Percentiles rank a stretch among this genome's conserved stretches.
Conservation (phyloP, 116 monocot genomes). For the Posidonia oceanica region DNA sequence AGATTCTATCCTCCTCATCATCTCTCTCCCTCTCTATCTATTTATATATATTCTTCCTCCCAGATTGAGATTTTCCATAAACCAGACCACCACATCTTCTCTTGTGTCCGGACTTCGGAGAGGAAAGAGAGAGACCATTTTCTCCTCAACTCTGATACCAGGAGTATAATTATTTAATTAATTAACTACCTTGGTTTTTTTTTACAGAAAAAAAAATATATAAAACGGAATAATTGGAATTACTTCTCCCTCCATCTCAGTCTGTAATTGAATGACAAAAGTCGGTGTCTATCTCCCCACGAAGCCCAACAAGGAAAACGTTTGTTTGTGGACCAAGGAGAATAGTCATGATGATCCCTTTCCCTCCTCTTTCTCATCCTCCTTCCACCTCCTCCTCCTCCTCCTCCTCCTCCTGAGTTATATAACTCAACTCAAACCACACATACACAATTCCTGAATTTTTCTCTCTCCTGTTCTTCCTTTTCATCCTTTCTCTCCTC, state of each 20-base stretch:
- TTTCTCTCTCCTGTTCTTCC: neutral
- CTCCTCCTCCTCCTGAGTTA: neutral
- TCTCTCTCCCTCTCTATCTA: neutral
- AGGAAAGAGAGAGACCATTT: neutral
- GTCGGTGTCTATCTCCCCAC: conserved; percentile 1
- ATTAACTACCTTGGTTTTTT: too few relatives aligned
- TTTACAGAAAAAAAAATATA: too few relatives aligned
- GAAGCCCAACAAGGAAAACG: neutral
- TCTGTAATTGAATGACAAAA: neutral
- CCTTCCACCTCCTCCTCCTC: neutral
- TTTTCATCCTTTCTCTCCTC: neutral
- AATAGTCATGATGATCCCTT: neutral
- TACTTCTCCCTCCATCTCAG: too few relatives aligned
- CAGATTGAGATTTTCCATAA: too few relatives aligned
- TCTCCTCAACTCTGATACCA: neutral
- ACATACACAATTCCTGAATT: neutral
- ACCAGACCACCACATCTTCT: too few relatives aligned
- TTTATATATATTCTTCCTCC: neutral
- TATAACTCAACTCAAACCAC: neutral
- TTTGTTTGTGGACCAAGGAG: neutral
- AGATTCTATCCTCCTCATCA: neutral
- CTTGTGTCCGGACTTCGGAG: neutral
- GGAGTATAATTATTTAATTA: too few relatives aligned
- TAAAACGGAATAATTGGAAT: too few relatives aligned
- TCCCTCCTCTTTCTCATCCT: neutral